Evolutionary conservation across 2,329 filamentous ascomycete genomes (phyloP).

Genomic region (Aspergillus floridensis): DNA sequence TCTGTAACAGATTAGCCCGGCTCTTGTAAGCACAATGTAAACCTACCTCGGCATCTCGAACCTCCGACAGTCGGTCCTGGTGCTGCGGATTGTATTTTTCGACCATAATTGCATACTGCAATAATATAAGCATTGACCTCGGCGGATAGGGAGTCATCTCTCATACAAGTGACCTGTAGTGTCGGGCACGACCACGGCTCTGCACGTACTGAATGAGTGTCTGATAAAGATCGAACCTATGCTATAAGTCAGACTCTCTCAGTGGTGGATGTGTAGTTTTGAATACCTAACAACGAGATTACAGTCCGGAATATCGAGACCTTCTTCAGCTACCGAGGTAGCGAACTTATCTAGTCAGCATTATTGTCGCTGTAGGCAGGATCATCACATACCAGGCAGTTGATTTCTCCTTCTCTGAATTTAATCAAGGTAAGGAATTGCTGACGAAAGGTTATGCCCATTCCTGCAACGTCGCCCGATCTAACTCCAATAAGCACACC

Average conservation of each 20-base stretch:
- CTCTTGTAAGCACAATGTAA: background rate
- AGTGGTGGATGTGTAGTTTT: background rate
- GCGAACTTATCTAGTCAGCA: constrained; percentile 48
- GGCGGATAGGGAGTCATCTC: background rate
- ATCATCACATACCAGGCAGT: constrained; percentile 48
- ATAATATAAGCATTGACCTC: constrained; percentile 6
- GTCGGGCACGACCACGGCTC: constrained; percentile 81
- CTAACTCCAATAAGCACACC: constrained; percentile 64
- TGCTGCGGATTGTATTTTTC: constrained; percentile 67
- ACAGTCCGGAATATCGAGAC: constrained; percentile 64
- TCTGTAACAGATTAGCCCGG: constrained; percentile 27
- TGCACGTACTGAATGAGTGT: constrained; percentile 96
- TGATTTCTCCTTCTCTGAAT: constrained; percentile 58
- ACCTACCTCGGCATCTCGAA: constrained; percentile 45
- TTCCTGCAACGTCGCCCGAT: constrained; percentile 52
- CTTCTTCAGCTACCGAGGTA: constrained; percentile 65
- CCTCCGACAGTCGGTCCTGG: constrained; percentile 58
- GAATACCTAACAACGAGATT: constrained; percentile 57
- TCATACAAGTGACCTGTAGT: constrained; percentile 62
- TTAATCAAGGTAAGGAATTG: constrained; percentile 72
- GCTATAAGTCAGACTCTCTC: constrained; percentile 3
- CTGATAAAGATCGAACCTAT: constrained; percentile 77
- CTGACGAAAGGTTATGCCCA: constrained; percentile 66
- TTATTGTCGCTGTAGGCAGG: background rate
- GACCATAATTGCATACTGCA: constrained; percentile 73